Conservation (phyloP, 139 green algal genomes). For the Gonium pectorale region DNA sequence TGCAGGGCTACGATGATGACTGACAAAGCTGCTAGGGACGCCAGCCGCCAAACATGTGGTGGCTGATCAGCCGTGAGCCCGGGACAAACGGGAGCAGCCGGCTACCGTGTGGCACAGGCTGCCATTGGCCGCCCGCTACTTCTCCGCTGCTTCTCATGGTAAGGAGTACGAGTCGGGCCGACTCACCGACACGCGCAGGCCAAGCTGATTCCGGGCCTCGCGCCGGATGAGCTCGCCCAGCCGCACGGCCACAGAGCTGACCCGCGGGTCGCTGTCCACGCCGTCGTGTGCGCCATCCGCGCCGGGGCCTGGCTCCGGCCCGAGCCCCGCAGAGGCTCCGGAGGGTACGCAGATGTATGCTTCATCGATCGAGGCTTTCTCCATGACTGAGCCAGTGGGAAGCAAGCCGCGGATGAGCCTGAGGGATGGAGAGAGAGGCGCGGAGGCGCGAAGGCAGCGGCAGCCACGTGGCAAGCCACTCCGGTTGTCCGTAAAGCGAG, state of each 20-base stretch:
- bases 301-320: neutral
- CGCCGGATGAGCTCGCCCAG: neutral
- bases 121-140: too few relatives aligned
- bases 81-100: neutral
- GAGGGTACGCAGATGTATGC: slow-evolving; percentile 72
- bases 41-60: neutral
- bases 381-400: slow-evolving; percentile 42
- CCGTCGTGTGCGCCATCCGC: neutral
- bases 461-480: neutral
- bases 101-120: neutral
- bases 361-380: slow-evolving; percentile 79
- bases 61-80: neutral
- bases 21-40: neutral
- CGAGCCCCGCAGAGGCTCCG: neutral
- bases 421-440: neutral
- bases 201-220: slow-evolving; percentile 9
- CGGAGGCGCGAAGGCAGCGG: neutral
- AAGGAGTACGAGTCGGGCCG: too few relatives aligned
- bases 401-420: slow-evolving; percentile 23
- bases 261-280: neutral
- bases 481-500: neutral
- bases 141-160: too few relatives aligned
- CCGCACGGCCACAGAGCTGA: neutral
- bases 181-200: slow-evolving; percentile 4
- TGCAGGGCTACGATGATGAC: too few relatives aligned